phyloP scores from a whole-genome alignment of 1,139 yeast genomes.

The Blastobotrys elegans region DNA sequence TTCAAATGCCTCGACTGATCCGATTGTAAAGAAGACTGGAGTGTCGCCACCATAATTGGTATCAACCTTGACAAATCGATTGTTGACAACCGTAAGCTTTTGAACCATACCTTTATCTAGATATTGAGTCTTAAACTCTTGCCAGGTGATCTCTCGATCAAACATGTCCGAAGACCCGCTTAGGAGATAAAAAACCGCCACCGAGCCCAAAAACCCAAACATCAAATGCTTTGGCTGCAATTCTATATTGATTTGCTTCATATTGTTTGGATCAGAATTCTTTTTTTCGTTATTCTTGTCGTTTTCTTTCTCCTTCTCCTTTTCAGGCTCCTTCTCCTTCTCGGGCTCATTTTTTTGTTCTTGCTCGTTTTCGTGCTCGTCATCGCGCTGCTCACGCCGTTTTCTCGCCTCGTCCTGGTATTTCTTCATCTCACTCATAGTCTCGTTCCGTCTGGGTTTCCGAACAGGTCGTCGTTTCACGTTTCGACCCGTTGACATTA shows the following conservation, averaged over 20 bases:
- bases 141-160: slow-evolving; percentile 61
- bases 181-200: slow-evolving; percentile 25
- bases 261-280: slow-evolving; percentile 19
- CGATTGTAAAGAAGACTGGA: slow-evolving; percentile 67
- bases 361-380: slow-evolving; percentile 22
- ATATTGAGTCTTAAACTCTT: slow-evolving; percentile 80
- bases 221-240: slow-evolving; percentile 30
- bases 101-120: slow-evolving; percentile 81
- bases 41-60: slow-evolving; percentile 18
- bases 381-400: slow-evolving; percentile 15
- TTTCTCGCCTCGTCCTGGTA: slow-evolving; percentile 15
- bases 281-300: slow-evolving; percentile 29
- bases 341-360: slow-evolving; percentile 22
- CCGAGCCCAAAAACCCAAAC: slow-evolving; percentile 26
- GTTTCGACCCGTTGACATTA: slow-evolving; percentile 8
- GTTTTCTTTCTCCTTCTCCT: slow-evolving; percentile 17
- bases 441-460: slow-evolving; percentile 2
- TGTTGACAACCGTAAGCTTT: slow-evolving; percentile 70
- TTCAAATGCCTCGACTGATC: slow-evolving; percentile 90
- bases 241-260: slow-evolving; percentile 20
- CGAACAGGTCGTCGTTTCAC: slow-evolving; percentile 1
- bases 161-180: slow-evolving; percentile 34
- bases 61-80: slow-evolving; percentile 56
- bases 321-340: slow-evolving; percentile 17
- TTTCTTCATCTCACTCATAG: slow-evolving; percentile 15